phyloP scores from a whole-genome alignment of 2,329 filamentous ascomycete genomes.

The Cladosporium cucumerinum region DNA sequence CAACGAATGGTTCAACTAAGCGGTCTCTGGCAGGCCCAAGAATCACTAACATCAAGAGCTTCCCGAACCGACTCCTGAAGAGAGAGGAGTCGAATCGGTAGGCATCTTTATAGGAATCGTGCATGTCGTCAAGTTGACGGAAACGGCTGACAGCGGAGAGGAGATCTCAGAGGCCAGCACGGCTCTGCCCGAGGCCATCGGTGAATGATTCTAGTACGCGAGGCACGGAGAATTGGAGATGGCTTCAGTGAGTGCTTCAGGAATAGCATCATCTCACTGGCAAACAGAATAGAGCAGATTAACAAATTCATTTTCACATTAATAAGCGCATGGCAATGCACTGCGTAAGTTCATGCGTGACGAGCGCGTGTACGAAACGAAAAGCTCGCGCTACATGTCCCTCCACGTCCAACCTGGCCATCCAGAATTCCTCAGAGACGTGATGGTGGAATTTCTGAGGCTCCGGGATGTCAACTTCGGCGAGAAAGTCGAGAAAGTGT shows the following conservation, averaged over 20 bases:
- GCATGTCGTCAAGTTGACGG: neutral
- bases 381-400: neutral
- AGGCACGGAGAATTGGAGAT: neutral
- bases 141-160: neutral
- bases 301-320: neutral
- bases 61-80: neutral
- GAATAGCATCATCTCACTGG: neutral
- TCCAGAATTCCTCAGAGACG: neutral
- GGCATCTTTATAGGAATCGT: neutral
- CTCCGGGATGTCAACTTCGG: neutral
- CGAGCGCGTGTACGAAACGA: neutral
- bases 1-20: neutral
- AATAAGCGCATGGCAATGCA: neutral
- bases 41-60: neutral
- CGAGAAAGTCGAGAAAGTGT: neutral
- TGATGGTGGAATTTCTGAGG: neutral
- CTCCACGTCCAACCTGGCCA: neutral
- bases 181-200: neutral
- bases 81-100: neutral
- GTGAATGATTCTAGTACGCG: neutral
- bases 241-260: neutral
- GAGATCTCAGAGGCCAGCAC: neutral
- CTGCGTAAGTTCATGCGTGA: neutral
- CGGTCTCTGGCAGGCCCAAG: neutral
- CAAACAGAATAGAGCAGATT: neutral